Evolutionary conservation across 345 rosid genomes (phyloP).

Genomic region (rapeseed (Brassica napus)): DNA sequence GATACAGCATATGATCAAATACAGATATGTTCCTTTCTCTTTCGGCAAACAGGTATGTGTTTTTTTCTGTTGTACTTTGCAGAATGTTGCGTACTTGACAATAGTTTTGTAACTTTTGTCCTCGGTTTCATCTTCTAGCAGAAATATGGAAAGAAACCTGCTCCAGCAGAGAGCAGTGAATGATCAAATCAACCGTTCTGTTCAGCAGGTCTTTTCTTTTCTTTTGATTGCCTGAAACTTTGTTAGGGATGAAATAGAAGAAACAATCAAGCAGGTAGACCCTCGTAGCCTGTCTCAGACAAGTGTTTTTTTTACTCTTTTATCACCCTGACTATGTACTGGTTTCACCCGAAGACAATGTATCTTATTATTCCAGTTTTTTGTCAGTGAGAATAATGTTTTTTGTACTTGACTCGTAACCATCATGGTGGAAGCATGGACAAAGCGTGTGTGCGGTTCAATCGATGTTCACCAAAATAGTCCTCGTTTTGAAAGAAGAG

Average conservation of each 20-base stretch:
- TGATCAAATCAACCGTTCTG: constrained; percentile 14
- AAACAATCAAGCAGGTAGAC: constrained; percentile 13
- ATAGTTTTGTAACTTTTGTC: constrained; percentile 11
- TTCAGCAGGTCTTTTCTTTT: constrained; percentile 29
- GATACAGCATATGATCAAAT: constrained; percentile 91
- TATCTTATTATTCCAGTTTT: constrained; percentile 5
- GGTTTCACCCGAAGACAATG: constrained; percentile 12
- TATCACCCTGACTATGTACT: constrained; percentile 25
- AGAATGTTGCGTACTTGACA: background rate
- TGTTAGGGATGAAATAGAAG: constrained; percentile 30
- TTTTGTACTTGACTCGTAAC: background rate
- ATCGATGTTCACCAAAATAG: too few relatives aligned
- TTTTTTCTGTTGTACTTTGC: background rate
- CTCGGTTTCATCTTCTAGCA: constrained; percentile 30
- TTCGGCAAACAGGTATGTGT: constrained; percentile 74
- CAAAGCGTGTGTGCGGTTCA: background rate
- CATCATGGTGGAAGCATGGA: background rate
- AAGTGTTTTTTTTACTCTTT: constrained; percentile 6
- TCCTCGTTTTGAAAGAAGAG: background rate
- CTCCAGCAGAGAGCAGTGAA: constrained; percentile 51
- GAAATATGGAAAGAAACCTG: constrained; percentile 63
- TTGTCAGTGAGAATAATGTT: constrained; percentile 4
- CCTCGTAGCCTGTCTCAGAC: constrained; percentile 22
- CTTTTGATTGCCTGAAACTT: constrained; percentile 27
- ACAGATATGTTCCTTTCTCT: constrained; percentile 89